Conservation (phyloP, 495 filamentous ascomycete species). For the Trichoderma gamsii region DNA sequence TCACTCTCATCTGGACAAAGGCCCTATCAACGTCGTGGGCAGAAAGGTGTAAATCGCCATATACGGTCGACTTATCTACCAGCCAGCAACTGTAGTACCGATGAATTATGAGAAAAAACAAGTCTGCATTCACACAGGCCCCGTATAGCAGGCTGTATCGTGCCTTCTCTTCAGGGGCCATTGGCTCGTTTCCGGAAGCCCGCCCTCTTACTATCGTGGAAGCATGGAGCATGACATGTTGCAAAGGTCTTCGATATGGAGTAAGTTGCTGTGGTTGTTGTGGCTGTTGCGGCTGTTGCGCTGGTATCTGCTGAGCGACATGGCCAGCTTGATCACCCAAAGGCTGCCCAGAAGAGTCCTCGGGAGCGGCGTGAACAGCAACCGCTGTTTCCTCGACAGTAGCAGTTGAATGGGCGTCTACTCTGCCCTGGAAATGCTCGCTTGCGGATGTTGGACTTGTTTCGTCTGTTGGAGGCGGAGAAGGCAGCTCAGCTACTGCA, state of each 20-base stretch:
- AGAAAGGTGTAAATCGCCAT: conserved; percentile 14
- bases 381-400: neutral
- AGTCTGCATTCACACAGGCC: conserved; percentile 51
- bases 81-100: conserved; percentile 58
- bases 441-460: conserved; percentile 33
- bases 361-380: neutral
- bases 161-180: conserved; percentile 38
- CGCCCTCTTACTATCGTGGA: neutral
- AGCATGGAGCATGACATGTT: neutral
- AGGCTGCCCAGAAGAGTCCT: neutral
- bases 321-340: neutral
- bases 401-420: neutral
- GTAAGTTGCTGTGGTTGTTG: neutral
- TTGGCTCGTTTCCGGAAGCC: neutral
- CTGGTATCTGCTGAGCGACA: neutral
- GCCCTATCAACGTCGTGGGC: conserved; percentile 25
- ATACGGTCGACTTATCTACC: conserved; percentile 15
- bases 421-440: neutral
- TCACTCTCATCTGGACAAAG: conserved; percentile 33
- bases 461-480: conserved; percentile 52
- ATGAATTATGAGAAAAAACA: conserved; percentile 61
- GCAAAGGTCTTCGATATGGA: neutral
- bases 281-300: neutral
- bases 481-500: conserved; percentile 37
- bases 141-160: conserved; percentile 49